Percentiles rank a stretch among this genome's conserved stretches.
Conservation (phyloP, 352 stramenopile genomes). For the Globisporangium megalacanthum region DNA sequence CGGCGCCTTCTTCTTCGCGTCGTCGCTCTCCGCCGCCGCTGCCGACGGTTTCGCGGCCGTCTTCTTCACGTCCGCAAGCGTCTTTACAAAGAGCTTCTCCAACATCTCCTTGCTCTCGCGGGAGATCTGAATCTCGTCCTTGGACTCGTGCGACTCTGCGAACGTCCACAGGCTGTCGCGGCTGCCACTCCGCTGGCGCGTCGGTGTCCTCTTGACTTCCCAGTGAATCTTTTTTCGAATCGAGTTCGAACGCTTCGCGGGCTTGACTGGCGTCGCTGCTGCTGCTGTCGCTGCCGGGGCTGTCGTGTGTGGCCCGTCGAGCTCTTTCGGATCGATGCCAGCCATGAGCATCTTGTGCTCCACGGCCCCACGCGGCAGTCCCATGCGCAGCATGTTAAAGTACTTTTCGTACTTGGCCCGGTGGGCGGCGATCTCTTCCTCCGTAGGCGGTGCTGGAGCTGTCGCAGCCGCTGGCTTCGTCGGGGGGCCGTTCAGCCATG, state of each 20-base stretch:
- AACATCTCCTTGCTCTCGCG: conserved; percentile 63
- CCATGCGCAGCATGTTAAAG: too few species aligned
- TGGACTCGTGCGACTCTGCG: conserved; percentile 31
- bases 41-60: conserved; percentile 22
- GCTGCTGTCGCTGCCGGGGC: neutral
- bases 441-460: conserved; percentile 21
- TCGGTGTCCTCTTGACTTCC: conserved; percentile 45
- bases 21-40: conserved; percentile 13
- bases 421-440: conserved; percentile 50
- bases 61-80: conserved; percentile 41
- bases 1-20: conserved; percentile 51
- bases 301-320: conserved; percentile 47
- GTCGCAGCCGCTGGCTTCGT: conserved; percentile 24
- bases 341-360: too few species aligned
- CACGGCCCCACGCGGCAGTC: too few species aligned
- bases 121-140: conserved; percentile 51
- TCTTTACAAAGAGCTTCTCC: conserved; percentile 80
- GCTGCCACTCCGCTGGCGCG: conserved; percentile 12
- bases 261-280: conserved; percentile 13
- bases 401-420: conserved; percentile 75
- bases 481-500: conserved; percentile 60
- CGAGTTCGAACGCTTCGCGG: conserved; percentile 56
- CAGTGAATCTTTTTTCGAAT: conserved; percentile 86
- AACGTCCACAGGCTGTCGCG: conserved; percentile 69
- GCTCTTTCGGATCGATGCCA: conserved; percentile 55